phyloP scores from a whole-genome alignment of 441 rosid species.

The Monsonia emarginata region DNA sequence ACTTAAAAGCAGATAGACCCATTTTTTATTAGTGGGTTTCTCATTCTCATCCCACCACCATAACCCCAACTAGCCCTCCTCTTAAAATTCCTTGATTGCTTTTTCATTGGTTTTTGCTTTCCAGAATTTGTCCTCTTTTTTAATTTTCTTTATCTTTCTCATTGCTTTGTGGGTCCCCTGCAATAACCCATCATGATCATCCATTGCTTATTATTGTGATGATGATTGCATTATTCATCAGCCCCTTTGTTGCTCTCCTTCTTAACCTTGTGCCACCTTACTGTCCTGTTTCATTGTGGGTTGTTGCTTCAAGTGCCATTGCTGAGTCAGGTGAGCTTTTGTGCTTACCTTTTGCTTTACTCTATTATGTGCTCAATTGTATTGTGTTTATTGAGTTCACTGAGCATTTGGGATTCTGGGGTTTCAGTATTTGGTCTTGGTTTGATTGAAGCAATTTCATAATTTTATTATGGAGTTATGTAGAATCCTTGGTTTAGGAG shows the following conservation, averaged over 20 bases:
- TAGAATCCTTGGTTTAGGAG: background rate
- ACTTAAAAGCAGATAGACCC: constrained; percentile 14
- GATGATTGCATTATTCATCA: constrained; percentile 11
- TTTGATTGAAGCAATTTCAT: constrained; percentile 1
- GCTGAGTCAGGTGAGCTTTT: constrained; percentile 26
- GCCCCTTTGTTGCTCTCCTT: constrained; percentile 16
- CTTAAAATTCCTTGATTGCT: constrained; percentile 9
- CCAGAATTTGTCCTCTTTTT: constrained; percentile 12
- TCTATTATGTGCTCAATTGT: background rate
- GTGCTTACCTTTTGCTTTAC: background rate
- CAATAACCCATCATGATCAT: constrained; percentile 23
- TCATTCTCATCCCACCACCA: constrained; percentile 39
- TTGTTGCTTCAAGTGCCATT: constrained; percentile 19
- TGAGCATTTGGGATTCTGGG: background rate
- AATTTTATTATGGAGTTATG: background rate
- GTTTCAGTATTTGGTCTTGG: background rate
- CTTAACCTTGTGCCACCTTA: constrained; percentile 5
- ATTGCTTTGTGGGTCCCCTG: constrained; percentile 46
- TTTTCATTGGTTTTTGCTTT: constrained; percentile 15
- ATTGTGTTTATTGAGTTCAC: background rate
- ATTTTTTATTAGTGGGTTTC: constrained; percentile 38
- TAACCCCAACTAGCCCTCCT: constrained; percentile 6
- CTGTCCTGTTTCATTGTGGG: constrained; percentile 19
- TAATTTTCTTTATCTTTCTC: background rate
- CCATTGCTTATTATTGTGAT: constrained; percentile 18